Evolutionary conservation across 2,329 filamentous ascomycete species (phyloP).

Genomic region (Xylariaceae sp.): DNA sequence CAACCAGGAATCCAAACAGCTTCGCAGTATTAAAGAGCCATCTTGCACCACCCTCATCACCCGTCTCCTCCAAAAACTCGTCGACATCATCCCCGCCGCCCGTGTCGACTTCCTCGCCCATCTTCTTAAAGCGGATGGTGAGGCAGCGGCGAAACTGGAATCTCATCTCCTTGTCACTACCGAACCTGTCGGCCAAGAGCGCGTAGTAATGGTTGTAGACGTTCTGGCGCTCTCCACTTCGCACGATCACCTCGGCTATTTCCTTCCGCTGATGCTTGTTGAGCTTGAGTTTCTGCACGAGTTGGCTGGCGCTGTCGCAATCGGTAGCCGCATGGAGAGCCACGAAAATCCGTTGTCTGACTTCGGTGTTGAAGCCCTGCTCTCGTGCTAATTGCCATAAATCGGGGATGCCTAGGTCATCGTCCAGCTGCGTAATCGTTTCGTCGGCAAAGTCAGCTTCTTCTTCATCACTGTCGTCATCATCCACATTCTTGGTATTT

Average conservation of each 20-base stretch:
- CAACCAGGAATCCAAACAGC: conserved; percentile 49
- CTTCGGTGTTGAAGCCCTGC: conserved; percentile 80
- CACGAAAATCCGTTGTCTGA: conserved; percentile 87
- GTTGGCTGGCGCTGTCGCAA: conserved; percentile 74
- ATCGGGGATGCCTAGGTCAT: conserved; percentile 57
- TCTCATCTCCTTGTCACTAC: conserved; percentile 65
- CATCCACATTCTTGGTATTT: not conserved
- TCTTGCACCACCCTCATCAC: conserved; percentile 49
- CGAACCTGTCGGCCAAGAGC: conserved; percentile 73
- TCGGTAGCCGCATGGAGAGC: conserved; percentile 82
- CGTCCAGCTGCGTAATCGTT: conserved; percentile 27
- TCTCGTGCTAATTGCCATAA: conserved; percentile 67
- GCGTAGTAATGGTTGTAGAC: conserved; percentile 92
- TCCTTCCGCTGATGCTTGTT: conserved; percentile 83
- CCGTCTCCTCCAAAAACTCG: conserved; percentile 52
- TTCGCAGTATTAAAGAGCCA: conserved; percentile 49
- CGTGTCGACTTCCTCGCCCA: conserved; percentile 66
- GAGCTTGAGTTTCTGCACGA: conserved; percentile 73
- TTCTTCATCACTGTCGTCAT: conserved; percentile 33
- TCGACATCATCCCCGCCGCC: conserved; percentile 53
- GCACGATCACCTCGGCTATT: conserved; percentile 79
- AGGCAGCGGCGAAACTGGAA: conserved; percentile 84
- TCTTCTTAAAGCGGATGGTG: conserved; percentile 76
- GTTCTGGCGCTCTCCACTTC: conserved; percentile 77
- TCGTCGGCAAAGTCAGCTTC: conserved; percentile 13